A percentile compares a stretch with the other conserved stretches of the same genome.
These are phyloP conservation scores for Phytophthora vignae DNA, from an alignment of 352 stramenopile genomes.

Conservation along the genomic window DNA sequence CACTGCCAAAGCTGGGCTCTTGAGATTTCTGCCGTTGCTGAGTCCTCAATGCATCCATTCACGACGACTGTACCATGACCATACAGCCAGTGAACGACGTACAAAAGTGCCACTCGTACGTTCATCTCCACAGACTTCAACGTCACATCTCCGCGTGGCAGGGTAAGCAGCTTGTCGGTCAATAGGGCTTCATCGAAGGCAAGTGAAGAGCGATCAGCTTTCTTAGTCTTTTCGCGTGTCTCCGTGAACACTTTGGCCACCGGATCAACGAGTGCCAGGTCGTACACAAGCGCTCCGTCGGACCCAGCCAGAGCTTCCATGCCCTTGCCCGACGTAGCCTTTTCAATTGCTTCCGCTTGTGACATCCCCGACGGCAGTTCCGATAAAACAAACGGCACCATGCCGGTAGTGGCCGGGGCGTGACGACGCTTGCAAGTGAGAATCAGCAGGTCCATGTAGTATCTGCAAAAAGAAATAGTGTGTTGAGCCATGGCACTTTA, in stretches of 20 bases:
- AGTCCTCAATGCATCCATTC: slow-evolving; percentile 94
- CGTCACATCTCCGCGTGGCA: slow-evolving; percentile 75
- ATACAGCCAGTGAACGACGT: slow-evolving; percentile 92
- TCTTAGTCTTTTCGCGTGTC: slow-evolving; percentile 1
- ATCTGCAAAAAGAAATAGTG: slow-evolving; percentile 21
- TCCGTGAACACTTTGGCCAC: slow-evolving; percentile 47
- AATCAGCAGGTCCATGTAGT: slow-evolving; percentile 95
- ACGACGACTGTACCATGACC: slow-evolving; percentile 92
- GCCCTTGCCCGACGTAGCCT: slow-evolving; percentile 85
- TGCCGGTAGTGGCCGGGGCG: slow-evolving; percentile 95
- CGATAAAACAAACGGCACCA: slow-evolving; percentile 95
- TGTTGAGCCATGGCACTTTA: too few relatives aligned
- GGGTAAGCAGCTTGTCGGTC: slow-evolving; percentile 56
- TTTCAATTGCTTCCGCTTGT: slow-evolving; percentile 77
- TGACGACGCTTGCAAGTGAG: slow-evolving; percentile 93
- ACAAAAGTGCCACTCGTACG: slow-evolving; percentile 90
- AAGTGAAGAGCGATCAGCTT: slow-evolving; percentile 1
- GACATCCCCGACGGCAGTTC: slow-evolving; percentile 78
- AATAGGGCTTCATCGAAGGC: slow-evolving; percentile 48
- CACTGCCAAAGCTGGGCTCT: slow-evolving; percentile 93
- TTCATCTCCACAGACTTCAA: slow-evolving; percentile 85
- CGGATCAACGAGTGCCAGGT: slow-evolving; percentile 88
- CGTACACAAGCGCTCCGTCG: slow-evolving; percentile 95
- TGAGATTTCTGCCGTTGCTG: slow-evolving; percentile 95
- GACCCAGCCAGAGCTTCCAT: slow-evolving; percentile 90